A percentile compares a stretch with the other conserved stretches of the same genome.
These are phyloP conservation scores for Chlorociboria aeruginascens DNA, from an alignment of 495 filamentous ascomycete genomes.

Conservation along the genomic window DNA sequence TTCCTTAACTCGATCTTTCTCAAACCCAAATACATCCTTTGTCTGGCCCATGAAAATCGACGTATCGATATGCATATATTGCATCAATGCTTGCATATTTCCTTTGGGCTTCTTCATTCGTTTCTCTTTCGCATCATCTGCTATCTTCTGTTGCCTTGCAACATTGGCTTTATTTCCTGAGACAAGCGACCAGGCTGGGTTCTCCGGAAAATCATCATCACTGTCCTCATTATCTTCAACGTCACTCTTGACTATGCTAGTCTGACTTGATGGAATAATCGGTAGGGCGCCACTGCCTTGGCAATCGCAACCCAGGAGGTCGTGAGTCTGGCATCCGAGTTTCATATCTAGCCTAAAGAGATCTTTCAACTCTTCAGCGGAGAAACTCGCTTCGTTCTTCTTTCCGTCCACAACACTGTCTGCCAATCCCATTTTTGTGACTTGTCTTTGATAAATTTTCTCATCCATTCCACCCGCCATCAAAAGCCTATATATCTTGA, in stretches of 20 bases:
- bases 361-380: conserved; percentile 55
- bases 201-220: conserved; percentile 23
- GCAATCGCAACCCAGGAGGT: conserved; percentile 56
- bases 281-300: conserved; percentile 30
- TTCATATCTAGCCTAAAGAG: conserved; percentile 58
- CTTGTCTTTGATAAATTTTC: conserved; percentile 76
- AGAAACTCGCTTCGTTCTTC: conserved; percentile 46
- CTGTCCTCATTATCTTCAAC: conserved; percentile 20
- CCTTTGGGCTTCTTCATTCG: conserved; percentile 22
- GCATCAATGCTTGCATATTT: conserved; percentile 50
- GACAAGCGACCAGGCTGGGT: conserved; percentile 25
- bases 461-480: conserved; percentile 66
- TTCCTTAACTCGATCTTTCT: conserved; percentile 27
- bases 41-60: conserved; percentile 21
- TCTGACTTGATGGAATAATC: conserved; percentile 5
- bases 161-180: conserved; percentile 51
- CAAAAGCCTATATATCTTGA: conserved; percentile 63
- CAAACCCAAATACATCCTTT: conserved; percentile 18
- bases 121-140: conserved; percentile 21
- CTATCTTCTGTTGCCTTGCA: conserved; percentile 44
- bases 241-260: conserved; percentile 14
- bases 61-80: conserved; percentile 57
- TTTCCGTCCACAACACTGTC: conserved; percentile 38
- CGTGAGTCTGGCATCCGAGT: conserved; percentile 53
- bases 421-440: conserved; percentile 53